Evolutionary conservation across 495 filamentous ascomycete genomes (phyloP).

Genomic region (Neurospora sp.): DNA sequence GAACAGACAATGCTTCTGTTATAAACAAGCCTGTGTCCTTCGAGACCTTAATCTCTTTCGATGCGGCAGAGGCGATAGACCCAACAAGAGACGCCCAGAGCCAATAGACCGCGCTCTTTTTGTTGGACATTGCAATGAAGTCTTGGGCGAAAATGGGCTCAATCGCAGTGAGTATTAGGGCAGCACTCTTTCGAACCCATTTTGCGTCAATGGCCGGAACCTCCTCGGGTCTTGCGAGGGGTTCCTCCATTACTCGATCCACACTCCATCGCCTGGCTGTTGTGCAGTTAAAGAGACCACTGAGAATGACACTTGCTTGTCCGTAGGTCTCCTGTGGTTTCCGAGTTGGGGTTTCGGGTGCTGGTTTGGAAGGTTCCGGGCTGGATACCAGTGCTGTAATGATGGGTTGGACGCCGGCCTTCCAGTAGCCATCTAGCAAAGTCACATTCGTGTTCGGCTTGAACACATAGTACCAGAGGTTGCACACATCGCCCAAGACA

Average conservation of each 20-base stretch:
- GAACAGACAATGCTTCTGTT: conserved; percentile 53
- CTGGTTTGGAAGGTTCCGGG: neutral
- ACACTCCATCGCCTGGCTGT: conserved; percentile 63
- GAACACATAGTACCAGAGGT: conserved; percentile 79
- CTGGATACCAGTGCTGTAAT: conserved; percentile 23
- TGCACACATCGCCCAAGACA: conserved; percentile 60
- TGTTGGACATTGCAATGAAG: conserved; percentile 37
- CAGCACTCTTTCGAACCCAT: conserved; percentile 72
- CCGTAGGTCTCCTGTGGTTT: conserved; percentile 24
- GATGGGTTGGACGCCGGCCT: conserved; percentile 53
- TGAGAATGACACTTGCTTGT: conserved; percentile 53
- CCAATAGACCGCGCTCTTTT: conserved; percentile 37
- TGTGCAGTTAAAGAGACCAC: conserved; percentile 56
- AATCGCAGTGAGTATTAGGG: conserved; percentile 51
- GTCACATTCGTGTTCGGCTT: conserved; percentile 50
- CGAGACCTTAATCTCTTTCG: conserved; percentile 84
- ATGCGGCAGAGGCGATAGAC: conserved; percentile 65
- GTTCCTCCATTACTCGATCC: conserved; percentile 50
- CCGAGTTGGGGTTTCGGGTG: neutral
- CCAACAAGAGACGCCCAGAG: conserved; percentile 63
- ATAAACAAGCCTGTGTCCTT: conserved; percentile 72
- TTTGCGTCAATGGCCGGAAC: conserved; percentile 69
- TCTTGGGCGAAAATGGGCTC: conserved; percentile 51
- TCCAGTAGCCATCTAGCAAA: conserved; percentile 71
- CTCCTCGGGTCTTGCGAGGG: conserved; percentile 53